Conservation (phyloP, 768 basidiomycete species). For the Trametopsis cervina region DNA sequence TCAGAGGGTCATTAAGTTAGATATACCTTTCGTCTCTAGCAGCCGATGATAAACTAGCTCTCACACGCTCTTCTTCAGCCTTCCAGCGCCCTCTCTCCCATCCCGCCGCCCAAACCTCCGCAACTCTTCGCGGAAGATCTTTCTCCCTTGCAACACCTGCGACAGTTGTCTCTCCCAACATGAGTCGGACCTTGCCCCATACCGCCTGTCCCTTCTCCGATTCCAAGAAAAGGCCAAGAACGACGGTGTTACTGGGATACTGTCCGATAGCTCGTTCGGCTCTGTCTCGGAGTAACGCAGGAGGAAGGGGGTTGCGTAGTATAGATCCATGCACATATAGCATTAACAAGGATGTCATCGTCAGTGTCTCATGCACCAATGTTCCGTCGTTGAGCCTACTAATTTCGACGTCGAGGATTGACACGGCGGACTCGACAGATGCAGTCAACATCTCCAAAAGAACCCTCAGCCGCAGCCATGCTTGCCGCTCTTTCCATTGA, state of each 20-base stretch:
- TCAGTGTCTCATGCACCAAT: conserved; percentile 45
- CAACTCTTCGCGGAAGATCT: conserved; percentile 47
- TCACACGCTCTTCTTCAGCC: conserved; percentile 61
- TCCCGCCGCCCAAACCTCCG: conserved; percentile 74
- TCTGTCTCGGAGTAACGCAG: conserved; percentile 50
- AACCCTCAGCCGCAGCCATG: conserved; percentile 60
- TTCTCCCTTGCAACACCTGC: conserved; percentile 39
- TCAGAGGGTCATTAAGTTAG: conserved; percentile 1
- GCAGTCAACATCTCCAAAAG: conserved; percentile 57
- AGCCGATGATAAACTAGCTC: conserved; percentile 55
- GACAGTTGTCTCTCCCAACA: conserved; percentile 39
- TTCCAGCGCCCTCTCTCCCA: conserved; percentile 74
- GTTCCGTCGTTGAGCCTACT: conserved; percentile 16
- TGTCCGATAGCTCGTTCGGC: conserved; percentile 44
- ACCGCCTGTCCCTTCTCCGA: conserved; percentile 70
- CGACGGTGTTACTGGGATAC: conserved; percentile 65
- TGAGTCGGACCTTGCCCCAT: conserved; percentile 63
- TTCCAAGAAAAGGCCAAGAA: conserved; percentile 71
- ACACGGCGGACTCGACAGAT: conserved; percentile 35
- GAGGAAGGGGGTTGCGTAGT: conserved; percentile 52
- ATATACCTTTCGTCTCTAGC: conserved; percentile 62
- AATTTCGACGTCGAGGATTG: conserved; percentile 28
- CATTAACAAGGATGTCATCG: conserved; percentile 48
- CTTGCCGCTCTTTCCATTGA: conserved; percentile 51
- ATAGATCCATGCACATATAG: conserved; percentile 51